Conservation (phyloP, 83 land plant species). For the Thuja plicata region DNA sequence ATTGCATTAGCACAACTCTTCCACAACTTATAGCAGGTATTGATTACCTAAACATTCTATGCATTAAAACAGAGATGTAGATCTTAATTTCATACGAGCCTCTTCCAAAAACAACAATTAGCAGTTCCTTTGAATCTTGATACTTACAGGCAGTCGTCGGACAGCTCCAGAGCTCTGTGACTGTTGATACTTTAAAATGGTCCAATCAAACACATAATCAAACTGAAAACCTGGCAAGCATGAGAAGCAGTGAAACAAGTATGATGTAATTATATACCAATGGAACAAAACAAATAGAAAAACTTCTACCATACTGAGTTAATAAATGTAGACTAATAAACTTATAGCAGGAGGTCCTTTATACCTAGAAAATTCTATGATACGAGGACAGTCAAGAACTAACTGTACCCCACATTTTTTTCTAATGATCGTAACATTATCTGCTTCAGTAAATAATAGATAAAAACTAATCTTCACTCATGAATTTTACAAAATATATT, state of each 20-base stretch:
- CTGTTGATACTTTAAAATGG: slow-evolving; percentile 77
- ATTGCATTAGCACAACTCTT: background rate
- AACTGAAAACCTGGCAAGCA: slow-evolving; percentile 56
- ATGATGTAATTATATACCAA: background rate
- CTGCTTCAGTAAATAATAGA: background rate
- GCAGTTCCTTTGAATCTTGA: slow-evolving; percentile 21
- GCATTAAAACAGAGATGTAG: background rate
- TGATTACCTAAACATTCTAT: background rate
- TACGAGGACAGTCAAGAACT: background rate
- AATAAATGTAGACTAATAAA: background rate
- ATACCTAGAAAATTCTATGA: background rate
- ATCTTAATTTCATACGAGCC: background rate
- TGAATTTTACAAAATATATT: background rate
- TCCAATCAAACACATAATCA: slow-evolving; percentile 87
- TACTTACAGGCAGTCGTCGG: slow-evolving; percentile 48
- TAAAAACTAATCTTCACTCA: background rate
- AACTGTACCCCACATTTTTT: background rate
- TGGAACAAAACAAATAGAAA: background rate
- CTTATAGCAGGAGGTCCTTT: background rate
- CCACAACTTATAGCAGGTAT: background rate
- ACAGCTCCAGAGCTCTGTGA: slow-evolving; percentile 50
- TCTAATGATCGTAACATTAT: background rate
- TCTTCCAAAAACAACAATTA: background rate
- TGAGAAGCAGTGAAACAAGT: background rate
- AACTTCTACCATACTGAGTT: background rate